A percentile compares a stretch with the other conserved stretches of the same genome.
These are phyloP conservation scores for Lodderomyces parapsilosis DNA, from an alignment of 1,139 yeast genomes.

Conservation along the genomic window DNA sequence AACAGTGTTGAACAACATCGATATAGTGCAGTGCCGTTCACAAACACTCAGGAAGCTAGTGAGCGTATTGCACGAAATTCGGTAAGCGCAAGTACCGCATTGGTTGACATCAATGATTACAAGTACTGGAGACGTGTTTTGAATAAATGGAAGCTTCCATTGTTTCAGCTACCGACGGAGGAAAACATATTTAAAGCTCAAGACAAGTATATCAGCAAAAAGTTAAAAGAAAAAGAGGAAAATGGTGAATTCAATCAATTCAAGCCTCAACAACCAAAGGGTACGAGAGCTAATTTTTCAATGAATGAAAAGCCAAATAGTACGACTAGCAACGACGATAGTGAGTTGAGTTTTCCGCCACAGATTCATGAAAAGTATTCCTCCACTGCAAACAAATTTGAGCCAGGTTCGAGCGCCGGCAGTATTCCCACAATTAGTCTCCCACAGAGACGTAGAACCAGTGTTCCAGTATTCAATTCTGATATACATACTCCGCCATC, in stretches of 20 bases:
- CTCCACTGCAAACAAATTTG: not conserved
- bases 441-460: not conserved
- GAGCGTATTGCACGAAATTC: slow-evolving; percentile 27
- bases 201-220: slow-evolving; percentile 21
- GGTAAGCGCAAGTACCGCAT: slow-evolving; percentile 24
- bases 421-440: not conserved
- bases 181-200: slow-evolving; percentile 30
- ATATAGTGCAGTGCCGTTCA: slow-evolving; percentile 6
- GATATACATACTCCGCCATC: not conserved
- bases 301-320: slow-evolving; percentile 1
- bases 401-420: not conserved
- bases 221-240: slow-evolving; percentile 8
- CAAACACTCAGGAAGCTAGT: slow-evolving; percentile 16
- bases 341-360: slow-evolving; percentile 2
- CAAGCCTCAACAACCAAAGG: slow-evolving; percentile 1
- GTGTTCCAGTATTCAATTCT: slow-evolving; percentile 1
- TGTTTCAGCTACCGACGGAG: slow-evolving; percentile 43
- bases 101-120: slow-evolving; percentile 23
- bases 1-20: slow-evolving; percentile 9
- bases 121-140: slow-evolving; percentile 38
- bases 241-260: not conserved
- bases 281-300: not conserved
- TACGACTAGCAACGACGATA: not conserved
- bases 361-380: not conserved
- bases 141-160: slow-evolving; percentile 37